Base-by-base conservation (phyloP, 139 green algal genomes). In the Haematococcus sp. region DNA sequence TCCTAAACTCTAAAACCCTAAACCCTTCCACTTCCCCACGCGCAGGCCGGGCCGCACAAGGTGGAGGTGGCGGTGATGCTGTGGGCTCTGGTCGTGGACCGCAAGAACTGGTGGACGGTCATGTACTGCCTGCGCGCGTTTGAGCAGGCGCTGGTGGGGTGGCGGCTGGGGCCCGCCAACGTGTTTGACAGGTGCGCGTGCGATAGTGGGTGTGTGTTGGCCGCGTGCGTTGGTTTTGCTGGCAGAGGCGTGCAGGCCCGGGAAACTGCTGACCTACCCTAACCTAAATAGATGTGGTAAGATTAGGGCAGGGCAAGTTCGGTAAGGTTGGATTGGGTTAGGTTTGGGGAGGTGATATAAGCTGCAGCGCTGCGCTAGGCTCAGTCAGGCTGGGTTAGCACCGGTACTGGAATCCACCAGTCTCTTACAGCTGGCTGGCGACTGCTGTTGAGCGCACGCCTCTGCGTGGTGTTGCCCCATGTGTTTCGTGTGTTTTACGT, bases 1-100 rank as follows among this genome's bases (percentile, higher is more conserved):
- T 11, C 40, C 7, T 49, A 11, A 49, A 11, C 7, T 49, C 40
- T 11, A 49, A 11, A 58, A 34, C 60, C 60, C 30, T 68, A 23
- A 7, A 25, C 20, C 52, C 7, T n/a, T 27, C 4, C 52, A 7
- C 20, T 15, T 60, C 9, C 11, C 19, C 33, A 7, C 60, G n/a
- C 33, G n/a, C 75, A 86, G 80, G 70, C 75, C 13, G 28, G 65
- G 2, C 78, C 78, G 2, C 78, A 87, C 35, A 70, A 70, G 40
- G 63, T 92, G 33, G 87, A 92, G 75, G 82, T 84, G 25, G 66
- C 78, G 7, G 79, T 92, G n/a, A 67, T 77, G 28, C 66, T 78
- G 30, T 92, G 79, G 71, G 52, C 69, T 30, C 70, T 79, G 30
- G 76, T 88, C 35, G 28, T 87, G 31, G 85, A 92, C 83, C 70